Percentiles rank a stretch among this genome's conserved stretches.
Conservation (phyloP, 2,329 filamentous ascomycete genomes). For the Fusarium sp. region DNA sequence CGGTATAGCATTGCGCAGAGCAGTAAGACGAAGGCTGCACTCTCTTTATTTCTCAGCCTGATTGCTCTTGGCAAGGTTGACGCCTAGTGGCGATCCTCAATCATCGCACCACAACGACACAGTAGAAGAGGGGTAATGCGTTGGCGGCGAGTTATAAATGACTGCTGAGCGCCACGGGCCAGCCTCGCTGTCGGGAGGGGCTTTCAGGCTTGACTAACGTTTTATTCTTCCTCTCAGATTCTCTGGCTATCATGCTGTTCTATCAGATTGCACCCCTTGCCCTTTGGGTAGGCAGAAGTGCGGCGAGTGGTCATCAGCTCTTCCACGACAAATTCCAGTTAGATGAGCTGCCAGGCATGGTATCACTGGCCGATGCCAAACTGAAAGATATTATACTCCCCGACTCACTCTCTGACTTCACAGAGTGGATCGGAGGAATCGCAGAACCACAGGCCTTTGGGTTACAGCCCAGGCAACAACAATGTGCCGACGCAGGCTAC, state of each 20-base stretch:
- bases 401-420: background rate
- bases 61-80: background rate
- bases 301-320: background rate
- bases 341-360: background rate
- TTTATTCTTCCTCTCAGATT: background rate
- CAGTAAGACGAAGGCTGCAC: background rate
- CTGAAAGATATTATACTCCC: background rate
- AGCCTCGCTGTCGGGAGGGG: background rate
- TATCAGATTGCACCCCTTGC: background rate
- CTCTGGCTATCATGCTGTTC: background rate
- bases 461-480: background rate
- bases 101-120: background rate
- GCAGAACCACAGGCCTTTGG: background rate
- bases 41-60: background rate
- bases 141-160: background rate
- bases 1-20: background rate
- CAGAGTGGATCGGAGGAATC: background rate
- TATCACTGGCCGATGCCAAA: background rate
- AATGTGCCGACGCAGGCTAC: background rate
- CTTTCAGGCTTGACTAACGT: background rate
- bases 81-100: background rate
- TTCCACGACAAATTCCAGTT: background rate
- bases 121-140: conserved; percentile 8
- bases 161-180: background rate
- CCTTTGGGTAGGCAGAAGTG: background rate